Percentiles rank a stretch among this genome's conserved stretches.
Conservation (phyloP, 1,139 yeast genomes). For the Lodderomyces elongisporus region DNA sequence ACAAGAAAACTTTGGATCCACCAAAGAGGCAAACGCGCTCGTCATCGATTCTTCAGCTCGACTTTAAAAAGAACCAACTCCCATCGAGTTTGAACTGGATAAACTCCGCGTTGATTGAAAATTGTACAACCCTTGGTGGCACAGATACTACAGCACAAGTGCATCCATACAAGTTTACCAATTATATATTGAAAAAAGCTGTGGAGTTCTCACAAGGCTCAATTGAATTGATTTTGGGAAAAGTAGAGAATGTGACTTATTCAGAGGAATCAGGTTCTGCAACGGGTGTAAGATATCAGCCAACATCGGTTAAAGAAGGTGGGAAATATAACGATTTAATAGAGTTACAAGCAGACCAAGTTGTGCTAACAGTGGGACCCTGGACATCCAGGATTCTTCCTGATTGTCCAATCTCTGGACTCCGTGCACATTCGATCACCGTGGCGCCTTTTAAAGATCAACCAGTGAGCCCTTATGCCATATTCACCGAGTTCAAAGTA, state of each 20-base stretch:
- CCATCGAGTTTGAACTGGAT: slow-evolving; percentile 86
- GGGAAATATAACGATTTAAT: slow-evolving; percentile 23
- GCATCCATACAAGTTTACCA: slow-evolving; percentile 91
- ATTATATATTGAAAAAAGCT: slow-evolving; percentile 72
- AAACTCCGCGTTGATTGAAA: slow-evolving; percentile 55
- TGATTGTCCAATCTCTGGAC: slow-evolving; percentile 87
- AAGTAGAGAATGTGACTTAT: slow-evolving; percentile 64
- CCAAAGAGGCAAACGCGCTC: slow-evolving; percentile 22
- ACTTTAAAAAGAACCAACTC: slow-evolving; percentile 21
- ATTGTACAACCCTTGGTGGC: slow-evolving; percentile 81
- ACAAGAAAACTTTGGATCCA: slow-evolving; percentile 5
- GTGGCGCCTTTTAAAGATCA: slow-evolving; percentile 70
- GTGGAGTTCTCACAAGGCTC: slow-evolving; percentile 65
- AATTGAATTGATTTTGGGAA: slow-evolving; percentile 80
- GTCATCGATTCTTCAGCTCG: slow-evolving; percentile 12
- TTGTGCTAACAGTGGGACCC: slow-evolving; percentile 87
- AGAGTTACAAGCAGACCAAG: slow-evolving; percentile 60
- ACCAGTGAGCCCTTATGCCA: slow-evolving; percentile 83
- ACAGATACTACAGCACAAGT: slow-evolving; percentile 92
- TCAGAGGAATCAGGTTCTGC: slow-evolving; percentile 61
- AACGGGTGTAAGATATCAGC: slow-evolving; percentile 60
- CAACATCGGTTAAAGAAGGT: slow-evolving; percentile 46
- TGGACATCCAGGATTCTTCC: slow-evolving; percentile 92
- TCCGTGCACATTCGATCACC: slow-evolving; percentile 92
- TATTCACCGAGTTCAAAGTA: slow-evolving; percentile 82